Base-by-base conservation (phyloP, 192 early-diverging fungal species). In the Diversispora epigaea region DNA sequence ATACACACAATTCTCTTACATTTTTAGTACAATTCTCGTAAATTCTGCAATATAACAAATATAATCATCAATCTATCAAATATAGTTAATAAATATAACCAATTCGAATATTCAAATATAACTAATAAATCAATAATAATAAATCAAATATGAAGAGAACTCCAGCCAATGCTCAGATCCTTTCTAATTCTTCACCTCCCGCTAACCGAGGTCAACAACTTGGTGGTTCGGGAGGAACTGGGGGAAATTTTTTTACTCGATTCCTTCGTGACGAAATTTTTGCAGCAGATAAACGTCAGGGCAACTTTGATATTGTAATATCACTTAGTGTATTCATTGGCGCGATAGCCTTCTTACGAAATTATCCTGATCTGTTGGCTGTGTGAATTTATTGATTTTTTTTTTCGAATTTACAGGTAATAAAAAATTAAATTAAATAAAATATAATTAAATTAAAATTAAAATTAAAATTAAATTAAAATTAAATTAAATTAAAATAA, bases 281-380 rank as follows among this genome's bases (percentile, higher is more conserved):
- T 57, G 77, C 80, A 41, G 76, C 81, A 22, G 80, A 82, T 50
- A 81, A 84, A 58, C 79, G 80, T 10, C 70, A 62, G 9, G 83
- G 81, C 43, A 84, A 82, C 47, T 62, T 84, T 60, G 82, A 81
- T 46, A 81, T 82, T 67, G 78, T 80, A 14, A 52, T 84, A 55
- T 84, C 83, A 21, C 44, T 82, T 21, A 76, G 76, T 47, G 78
- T 84, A 4, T 84, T 84, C 56, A 65, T 78, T 32, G 78, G 73
- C 41, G 78, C 83, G 45, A 75, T 84, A 39, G 80, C 82, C 22
- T 82, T 84, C 65, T 60, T 84, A 11, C 73, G 78, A 55, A 80
- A 84, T 61, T 84, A 80, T 78, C 50, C 50, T 17, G 50, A 54
- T 17, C 50, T 54, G n/a, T 11, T 54, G 4, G 12, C 50, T 32